phyloP scores from a whole-genome alignment of 2,329 filamentous ascomycete species.

The Penicillium brevicompactum region DNA sequence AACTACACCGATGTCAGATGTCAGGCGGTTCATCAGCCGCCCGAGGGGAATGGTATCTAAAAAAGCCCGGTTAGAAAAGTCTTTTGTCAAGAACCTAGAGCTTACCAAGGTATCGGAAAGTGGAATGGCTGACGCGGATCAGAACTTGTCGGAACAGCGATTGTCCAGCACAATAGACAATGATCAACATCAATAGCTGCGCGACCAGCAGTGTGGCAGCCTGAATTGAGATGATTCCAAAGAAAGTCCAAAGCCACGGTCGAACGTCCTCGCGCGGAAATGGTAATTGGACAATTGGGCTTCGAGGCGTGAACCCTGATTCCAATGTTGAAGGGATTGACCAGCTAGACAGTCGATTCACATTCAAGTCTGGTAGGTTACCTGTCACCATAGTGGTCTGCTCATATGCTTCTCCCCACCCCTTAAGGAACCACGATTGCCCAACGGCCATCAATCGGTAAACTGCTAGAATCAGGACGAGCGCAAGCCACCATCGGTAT shows the following conservation, averaged over 20 bases:
- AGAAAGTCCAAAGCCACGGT: slow-evolving; percentile 75
- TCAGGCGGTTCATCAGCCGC: slow-evolving; percentile 87
- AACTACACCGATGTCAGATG: slow-evolving; percentile 84
- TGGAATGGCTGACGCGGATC: slow-evolving; percentile 72
- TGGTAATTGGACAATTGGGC: slow-evolving; percentile 56
- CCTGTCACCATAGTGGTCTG: slow-evolving; percentile 25
- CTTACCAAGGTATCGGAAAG: slow-evolving; percentile 74
- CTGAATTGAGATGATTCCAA: slow-evolving; percentile 64
- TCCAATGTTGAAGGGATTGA: slow-evolving; percentile 11
- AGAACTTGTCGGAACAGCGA: slow-evolving; percentile 74
- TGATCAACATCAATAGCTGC: slow-evolving; percentile 70
- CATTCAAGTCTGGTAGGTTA: slow-evolving; percentile 13
- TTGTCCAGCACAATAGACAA: slow-evolving; percentile 77
- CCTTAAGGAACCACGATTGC: slow-evolving; percentile 79
- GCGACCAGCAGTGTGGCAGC: slow-evolving; percentile 63
- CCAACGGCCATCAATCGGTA: slow-evolving; percentile 67
- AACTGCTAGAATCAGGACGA: slow-evolving; percentile 64
- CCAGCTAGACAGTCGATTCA: slow-evolving; percentile 4
- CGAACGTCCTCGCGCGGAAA: slow-evolving; percentile 66
- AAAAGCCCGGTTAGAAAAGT: neutral
- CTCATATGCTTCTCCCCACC: slow-evolving; percentile 78
- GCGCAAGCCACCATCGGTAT: slow-evolving; percentile 69
- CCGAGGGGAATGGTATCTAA: slow-evolving; percentile 82
- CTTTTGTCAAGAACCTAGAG: neutral
- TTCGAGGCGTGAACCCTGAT: slow-evolving; percentile 22